Conservation (phyloP, 495 filamentous ascomycete species). For the Daldinia concentrica region DNA sequence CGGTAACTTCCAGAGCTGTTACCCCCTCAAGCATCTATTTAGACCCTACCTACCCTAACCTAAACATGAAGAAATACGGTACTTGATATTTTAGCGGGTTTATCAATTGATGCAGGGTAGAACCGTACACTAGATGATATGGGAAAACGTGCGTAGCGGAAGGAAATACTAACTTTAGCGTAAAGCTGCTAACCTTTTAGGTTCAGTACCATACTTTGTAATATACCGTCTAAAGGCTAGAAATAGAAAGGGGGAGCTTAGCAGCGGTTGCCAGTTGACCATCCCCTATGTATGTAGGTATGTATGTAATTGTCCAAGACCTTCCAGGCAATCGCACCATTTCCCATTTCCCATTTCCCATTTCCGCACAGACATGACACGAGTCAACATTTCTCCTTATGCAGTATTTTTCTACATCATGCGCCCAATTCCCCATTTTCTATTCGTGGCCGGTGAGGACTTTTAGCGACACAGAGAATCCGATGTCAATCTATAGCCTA, state of each 20-base stretch:
- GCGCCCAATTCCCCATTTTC: neutral
- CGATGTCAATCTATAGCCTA: neutral
- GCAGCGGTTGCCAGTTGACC: constrained; percentile 9
- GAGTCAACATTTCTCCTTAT: neutral
- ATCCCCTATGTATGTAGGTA: neutral
- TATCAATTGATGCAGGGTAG: constrained; percentile 5
- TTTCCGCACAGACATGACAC: constrained; percentile 6
- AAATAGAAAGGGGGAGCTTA: neutral
- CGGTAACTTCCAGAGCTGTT: constrained; percentile 19
- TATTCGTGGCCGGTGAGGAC: neutral
- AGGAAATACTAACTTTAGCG: constrained; percentile 9
- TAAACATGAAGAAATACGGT: constrained; percentile 15
- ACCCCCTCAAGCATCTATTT: neutral
- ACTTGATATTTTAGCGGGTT: constrained; percentile 15
- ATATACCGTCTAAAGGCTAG: neutral
- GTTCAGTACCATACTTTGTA: neutral
- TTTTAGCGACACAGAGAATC: neutral
- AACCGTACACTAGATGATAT: neutral
- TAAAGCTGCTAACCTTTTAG: constrained; percentile 11
- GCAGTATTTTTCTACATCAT: neutral
- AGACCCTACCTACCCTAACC: constrained; percentile 4
- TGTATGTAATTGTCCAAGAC: neutral
- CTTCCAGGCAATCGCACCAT: constrained; percentile 2
- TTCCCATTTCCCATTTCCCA: constrained; percentile 2
- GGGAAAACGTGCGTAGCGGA: constrained; percentile 3